These are phyloP conservation scores for Chaetomiaceae sp. DNA, from an alignment of 2,329 filamentous ascomycete genomes.

Conservation along the genomic window DNA sequence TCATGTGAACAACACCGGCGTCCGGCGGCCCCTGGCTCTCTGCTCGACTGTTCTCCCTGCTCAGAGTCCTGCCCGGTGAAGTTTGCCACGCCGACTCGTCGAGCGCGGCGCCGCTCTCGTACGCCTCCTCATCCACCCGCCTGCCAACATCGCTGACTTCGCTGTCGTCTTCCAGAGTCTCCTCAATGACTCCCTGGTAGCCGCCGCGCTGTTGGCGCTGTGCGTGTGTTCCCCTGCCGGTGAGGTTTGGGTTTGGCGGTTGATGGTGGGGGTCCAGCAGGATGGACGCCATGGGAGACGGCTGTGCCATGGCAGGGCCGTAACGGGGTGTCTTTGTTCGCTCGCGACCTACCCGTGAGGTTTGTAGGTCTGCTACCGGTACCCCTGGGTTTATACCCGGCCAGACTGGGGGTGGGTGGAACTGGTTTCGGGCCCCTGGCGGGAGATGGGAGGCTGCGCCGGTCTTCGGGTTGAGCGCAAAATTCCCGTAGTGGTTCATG, in stretches of 20 bases:
- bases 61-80: conserved; percentile 47
- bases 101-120: conserved; percentile 46
- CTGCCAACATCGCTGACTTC: conserved; percentile 33
- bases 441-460: conserved; percentile 58
- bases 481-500: conserved; percentile 86
- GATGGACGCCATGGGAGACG: conserved; percentile 67
- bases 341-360: conserved; percentile 46
- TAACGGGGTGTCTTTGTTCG: conserved; percentile 42
- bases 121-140: conserved; percentile 56
- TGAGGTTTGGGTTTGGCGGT: conserved; percentile 47
- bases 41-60: conserved; percentile 47
- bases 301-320: conserved; percentile 42
- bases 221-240: conserved; percentile 43
- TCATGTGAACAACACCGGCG: conserved; percentile 52
- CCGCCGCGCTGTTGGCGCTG: conserved; percentile 41
- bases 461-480: conserved; percentile 67
- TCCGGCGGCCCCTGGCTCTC: conserved; percentile 39
- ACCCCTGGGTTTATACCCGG: conserved; percentile 64
- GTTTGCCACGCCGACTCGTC: conserved; percentile 59
- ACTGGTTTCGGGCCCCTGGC: conserved; percentile 52
- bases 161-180: conserved; percentile 46
- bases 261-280: conserved; percentile 73
- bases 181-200: conserved; percentile 51
- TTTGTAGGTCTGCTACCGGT: conserved; percentile 51
- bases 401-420: conserved; percentile 72